Base-by-base conservation (phyloP, 176 grass and related monocot species). In the Triticum dicoccoides region DNA sequence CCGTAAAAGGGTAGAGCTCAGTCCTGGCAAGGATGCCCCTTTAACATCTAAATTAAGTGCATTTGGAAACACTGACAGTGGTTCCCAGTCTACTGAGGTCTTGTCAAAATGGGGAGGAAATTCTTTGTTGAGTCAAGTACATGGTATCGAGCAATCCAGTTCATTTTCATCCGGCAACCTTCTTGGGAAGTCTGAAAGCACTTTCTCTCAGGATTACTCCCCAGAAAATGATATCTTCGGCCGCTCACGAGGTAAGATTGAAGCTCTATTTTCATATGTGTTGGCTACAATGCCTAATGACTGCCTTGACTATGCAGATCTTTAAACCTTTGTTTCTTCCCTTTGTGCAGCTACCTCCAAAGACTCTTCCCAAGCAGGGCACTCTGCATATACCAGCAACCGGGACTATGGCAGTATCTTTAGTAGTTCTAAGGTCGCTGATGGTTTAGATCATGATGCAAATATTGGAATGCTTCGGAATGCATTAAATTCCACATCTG, bases 161-260 rank as follows among this genome's bases (percentile, higher is more conserved):
- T 77, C 51, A 41, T 87, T 83, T 66, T 79, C 76, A 61, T 70
- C 75, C 3, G 58, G 82, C 47, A 78, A 12, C 72, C 20, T 68
- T 85, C 82, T 84, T 83, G 89, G 78, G 66, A 95, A 86, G 51
- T 64, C 81, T 29, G 87, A 83, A 89, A 85, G 56, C 51, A 42
- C 18, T 32, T 89, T 82, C 54, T 47, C 84, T 76, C 87, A 77
- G 51, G 63, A 88, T 85, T 89, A 67, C 68, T 73, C 88, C 41
- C 58, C 61, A 38, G 79, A 39, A 37, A 85, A 77, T 58, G 87
- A 84, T 84, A 87, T 90, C 58, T 91, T 93, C 67, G 65, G 33
- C 68, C 85, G n/a, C 25, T 84, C 76, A 45, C 70, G 49, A 89
- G 91, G 91, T 89, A 92, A 63, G 80, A 54, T 32, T 8, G 51